A percentile compares a stretch with the other conserved stretches of the same genome.
phyloP scores from a whole-genome alignment of 169 alveolate genomes.

The Eimeria necatrix region DNA sequence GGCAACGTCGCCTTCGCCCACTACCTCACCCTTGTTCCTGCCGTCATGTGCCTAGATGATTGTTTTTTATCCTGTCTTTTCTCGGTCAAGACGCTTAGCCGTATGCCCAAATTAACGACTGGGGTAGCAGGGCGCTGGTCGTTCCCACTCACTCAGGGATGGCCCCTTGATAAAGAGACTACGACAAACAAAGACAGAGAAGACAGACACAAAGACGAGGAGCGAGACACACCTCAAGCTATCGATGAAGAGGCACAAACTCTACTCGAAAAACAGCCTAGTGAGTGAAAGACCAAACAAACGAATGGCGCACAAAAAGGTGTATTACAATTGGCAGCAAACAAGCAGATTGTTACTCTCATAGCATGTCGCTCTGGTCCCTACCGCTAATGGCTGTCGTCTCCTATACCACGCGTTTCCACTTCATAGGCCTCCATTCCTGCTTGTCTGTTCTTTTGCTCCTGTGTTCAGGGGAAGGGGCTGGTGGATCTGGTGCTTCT shows the following conservation, averaged over 20 bases:
- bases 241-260: constrained; percentile 38
- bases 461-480: too few relatives aligned
- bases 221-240: not conserved
- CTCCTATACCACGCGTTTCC: too few relatives aligned
- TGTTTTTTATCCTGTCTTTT: constrained; percentile 75
- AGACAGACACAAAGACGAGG: not conserved
- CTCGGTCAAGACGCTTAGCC: constrained; percentile 49
- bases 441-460: too few relatives aligned
- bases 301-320: too few relatives aligned
- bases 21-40: constrained; percentile 76
- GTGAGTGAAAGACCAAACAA: too few relatives aligned
- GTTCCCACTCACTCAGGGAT: constrained; percentile 66
- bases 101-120: not conserved
- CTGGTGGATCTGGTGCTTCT: too few relatives aligned
- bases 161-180: constrained; percentile 35
- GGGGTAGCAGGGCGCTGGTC: constrained; percentile 48
- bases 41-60: constrained; percentile 80
- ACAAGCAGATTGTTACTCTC: too few relatives aligned
- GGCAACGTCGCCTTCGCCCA: constrained; percentile 79
- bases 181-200: not conserved
- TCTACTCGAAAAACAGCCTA: not conserved
- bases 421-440: too few relatives aligned
- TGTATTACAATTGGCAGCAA: too few relatives aligned
- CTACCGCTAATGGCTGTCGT: too few relatives aligned
- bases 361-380: too few relatives aligned